Evolutionary conservation across 2,329 filamentous ascomycete species (phyloP), one percentile per base, ranked within the genome.

Genomic region (Calonectria henricotiae): DNA sequence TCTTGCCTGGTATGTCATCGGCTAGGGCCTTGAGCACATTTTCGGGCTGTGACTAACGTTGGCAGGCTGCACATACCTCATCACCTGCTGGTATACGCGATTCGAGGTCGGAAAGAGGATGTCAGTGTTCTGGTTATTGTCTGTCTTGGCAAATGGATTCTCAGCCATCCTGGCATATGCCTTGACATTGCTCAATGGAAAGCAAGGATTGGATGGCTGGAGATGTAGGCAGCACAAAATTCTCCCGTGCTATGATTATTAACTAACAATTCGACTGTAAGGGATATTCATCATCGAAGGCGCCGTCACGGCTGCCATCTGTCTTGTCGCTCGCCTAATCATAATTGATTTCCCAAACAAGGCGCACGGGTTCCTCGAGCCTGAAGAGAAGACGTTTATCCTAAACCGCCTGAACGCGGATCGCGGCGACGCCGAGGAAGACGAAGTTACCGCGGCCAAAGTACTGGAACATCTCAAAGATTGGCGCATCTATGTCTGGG

Each of bases 211-310:
- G 11, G 43, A 32, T 30, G 67, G 67, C 4, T 69, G 67, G 67
- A 66, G 62, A 62, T 66, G 67, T 67, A 63, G 23, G 63, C 9
- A n/a, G 4, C 20, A 64, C 7, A 30, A 2, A 15, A 8, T 0
- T 13, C 17, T 20, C 15, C 11, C 25, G 7, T 35, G 11, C 3
- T 5, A 7, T 49, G 15, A 13, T 35, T n/a, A 6, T 23, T 15
- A 0, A 9, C 46, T 55, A 4, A 55, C n/a, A 1, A 5, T 4
- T 39, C 44, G 1, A 13, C 32, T 25, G n/a, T 9, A 6, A 67
- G 68, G 69, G 69, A 68, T 71, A 4, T 71, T 68, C n/a, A 68
- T 71, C 20, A 62, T 71, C 9, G 69, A 71, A 43, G 69, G 65
- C 6, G 62, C 61, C 20, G 64, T 68, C 41, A 71, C 69, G 1